Evolutionary conservation across 2,329 filamentous ascomycete species (phyloP).

Genomic region (Sclerotinia subarctica): DNA sequence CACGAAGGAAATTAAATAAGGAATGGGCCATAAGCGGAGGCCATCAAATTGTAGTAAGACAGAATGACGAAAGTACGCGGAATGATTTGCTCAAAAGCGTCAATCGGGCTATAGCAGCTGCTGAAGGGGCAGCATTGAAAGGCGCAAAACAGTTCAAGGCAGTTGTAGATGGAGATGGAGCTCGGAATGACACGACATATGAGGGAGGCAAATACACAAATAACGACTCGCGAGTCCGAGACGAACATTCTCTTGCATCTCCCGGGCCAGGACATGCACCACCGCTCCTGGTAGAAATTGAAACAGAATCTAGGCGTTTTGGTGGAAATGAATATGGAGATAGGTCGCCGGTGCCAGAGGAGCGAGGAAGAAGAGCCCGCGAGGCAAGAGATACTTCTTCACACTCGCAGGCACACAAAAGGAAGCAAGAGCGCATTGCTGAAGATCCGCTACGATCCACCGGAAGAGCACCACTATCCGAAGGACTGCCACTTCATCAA

Average conservation of each 20-base stretch:
- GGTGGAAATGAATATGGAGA: neutral
- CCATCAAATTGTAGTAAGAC: neutral
- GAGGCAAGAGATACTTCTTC: neutral
- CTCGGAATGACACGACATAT: neutral
- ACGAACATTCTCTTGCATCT: neutral
- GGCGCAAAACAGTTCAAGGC: neutral
- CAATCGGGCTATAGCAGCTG: neutral
- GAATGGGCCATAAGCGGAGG: neutral
- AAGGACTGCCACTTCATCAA: neutral
- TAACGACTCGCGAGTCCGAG: neutral
- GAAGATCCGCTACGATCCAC: neutral
- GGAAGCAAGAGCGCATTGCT: neutral
- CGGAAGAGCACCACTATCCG: neutral
- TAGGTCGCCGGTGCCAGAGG: neutral
- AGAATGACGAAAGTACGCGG: slow-evolving; percentile 1
- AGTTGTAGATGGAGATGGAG: neutral
- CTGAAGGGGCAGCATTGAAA: neutral
- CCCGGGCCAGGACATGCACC: neutral
- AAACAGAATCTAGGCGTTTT: neutral
- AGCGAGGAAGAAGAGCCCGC: neutral
- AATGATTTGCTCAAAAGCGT: neutral
- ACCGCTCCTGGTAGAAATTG: neutral
- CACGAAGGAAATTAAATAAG: neutral
- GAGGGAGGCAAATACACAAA: neutral
- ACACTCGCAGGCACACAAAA: neutral